A percentile compares a stretch with the other conserved stretches of the same genome.
phyloP scores from a whole-genome alignment of 2,329 filamentous ascomycete species.

The Penicillium italicum region DNA sequence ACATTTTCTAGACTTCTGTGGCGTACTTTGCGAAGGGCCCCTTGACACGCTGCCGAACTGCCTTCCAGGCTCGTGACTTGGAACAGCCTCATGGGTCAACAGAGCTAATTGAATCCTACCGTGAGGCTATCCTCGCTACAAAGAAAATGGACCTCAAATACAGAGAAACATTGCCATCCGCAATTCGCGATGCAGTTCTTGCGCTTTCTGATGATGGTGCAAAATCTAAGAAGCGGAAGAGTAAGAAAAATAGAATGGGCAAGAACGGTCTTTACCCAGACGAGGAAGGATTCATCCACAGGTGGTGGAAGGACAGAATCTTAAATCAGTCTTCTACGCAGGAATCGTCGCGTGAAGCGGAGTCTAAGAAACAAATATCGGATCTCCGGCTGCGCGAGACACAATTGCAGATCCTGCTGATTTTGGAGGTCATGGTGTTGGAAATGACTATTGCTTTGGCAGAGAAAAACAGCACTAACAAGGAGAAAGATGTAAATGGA shows the following conservation, averaged over 20 bases:
- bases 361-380: slow-evolving; percentile 40
- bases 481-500: slow-evolving; percentile 11
- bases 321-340: slow-evolving; percentile 16
- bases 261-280: slow-evolving; percentile 48
- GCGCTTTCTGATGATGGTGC: slow-evolving; percentile 37
- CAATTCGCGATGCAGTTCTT: slow-evolving; percentile 38
- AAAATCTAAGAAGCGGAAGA: slow-evolving; percentile 31
- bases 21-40: slow-evolving; percentile 53
- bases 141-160: slow-evolving; percentile 50
- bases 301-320: slow-evolving; percentile 47
- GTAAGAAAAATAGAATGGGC: slow-evolving; percentile 43
- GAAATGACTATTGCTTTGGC: slow-evolving; percentile 29
- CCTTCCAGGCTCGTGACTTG: slow-evolving; percentile 32
- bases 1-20: slow-evolving; percentile 41
- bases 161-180: slow-evolving; percentile 42
- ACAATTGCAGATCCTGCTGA: slow-evolving; percentile 49
- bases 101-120: slow-evolving; percentile 39
- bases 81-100: slow-evolving; percentile 20
- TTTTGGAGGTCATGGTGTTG: slow-evolving; percentile 47
- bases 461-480: slow-evolving; percentile 17
- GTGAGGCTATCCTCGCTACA: slow-evolving; percentile 41
- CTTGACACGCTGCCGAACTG: slow-evolving; percentile 44
- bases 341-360: slow-evolving; percentile 34
- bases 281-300: slow-evolving; percentile 42
- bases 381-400: slow-evolving; percentile 48